phyloP scores from a whole-genome alignment of 1,284 basidiomycete genomes.

The Phaffia rhodozyma region DNA sequence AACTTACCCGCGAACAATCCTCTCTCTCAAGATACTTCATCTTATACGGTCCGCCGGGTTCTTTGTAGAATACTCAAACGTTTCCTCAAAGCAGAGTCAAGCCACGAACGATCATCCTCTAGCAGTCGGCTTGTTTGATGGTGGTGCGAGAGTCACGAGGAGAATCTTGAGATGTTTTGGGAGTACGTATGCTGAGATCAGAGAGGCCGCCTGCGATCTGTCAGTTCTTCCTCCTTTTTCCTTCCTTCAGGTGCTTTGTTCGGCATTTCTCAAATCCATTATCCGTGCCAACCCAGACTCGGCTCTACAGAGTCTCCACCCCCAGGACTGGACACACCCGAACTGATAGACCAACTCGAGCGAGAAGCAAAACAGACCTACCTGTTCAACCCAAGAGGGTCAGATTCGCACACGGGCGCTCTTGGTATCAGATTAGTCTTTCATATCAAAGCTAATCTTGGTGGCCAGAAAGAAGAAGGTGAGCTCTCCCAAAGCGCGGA shows the following conservation, averaged over 20 bases:
- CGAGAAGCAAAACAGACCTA: constrained; percentile 3
- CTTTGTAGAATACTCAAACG: not conserved
- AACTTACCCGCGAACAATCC: constrained; percentile 7
- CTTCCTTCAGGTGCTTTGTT: not conserved
- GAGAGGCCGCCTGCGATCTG: constrained; percentile 1
- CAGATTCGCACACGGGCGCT: constrained; percentile 7
- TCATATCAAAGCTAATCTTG: not conserved
- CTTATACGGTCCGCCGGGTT: not conserved
- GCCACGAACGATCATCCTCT: not conserved
- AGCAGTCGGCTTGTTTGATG: not conserved
- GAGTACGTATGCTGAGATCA: constrained; percentile 6
- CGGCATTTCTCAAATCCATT: not conserved
- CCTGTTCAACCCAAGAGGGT: constrained; percentile 9
- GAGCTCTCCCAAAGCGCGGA: not conserved
- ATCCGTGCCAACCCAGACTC: not conserved
- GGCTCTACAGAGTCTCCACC: not conserved
- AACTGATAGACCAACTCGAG: not conserved
- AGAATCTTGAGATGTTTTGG: constrained; percentile 4
- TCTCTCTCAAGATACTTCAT: constrained; percentile 8
- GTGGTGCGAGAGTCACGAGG: not conserved
- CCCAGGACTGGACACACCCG: not conserved
- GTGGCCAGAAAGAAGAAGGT: not conserved
- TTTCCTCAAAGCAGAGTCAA: not conserved
- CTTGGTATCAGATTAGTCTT: constrained; percentile 5
- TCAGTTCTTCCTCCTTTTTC: not conserved